Conservation (phyloP, 371 early-diverging fungal genomes). For the Apophysomyces variabilis region DNA sequence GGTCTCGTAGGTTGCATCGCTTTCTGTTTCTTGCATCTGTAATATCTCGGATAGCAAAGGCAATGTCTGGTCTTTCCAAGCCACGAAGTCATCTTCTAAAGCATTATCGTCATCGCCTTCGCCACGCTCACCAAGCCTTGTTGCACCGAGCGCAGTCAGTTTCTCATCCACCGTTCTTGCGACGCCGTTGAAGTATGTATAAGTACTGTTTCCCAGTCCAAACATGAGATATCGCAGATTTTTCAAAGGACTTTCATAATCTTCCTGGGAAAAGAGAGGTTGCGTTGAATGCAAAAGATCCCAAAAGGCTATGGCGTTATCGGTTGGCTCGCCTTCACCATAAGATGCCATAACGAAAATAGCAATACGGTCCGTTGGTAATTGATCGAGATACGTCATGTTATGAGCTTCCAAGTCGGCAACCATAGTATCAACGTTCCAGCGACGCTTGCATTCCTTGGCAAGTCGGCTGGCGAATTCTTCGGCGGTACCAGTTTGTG, state of each 20-base stretch:
- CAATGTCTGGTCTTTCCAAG: conserved; percentile 85
- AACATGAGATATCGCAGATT: conserved; percentile 79
- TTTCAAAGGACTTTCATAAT: conserved; percentile 57
- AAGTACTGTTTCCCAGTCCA: conserved; percentile 95
- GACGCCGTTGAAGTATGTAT: conserved; percentile 89
- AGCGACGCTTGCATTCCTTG: conserved; percentile 76
- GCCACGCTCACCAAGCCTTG: conserved; percentile 76
- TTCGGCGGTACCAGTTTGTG: conserved; percentile 95
- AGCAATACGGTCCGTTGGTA: conserved; percentile 61
- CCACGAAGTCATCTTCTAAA: conserved; percentile 90
- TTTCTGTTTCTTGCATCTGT: conserved; percentile 2
- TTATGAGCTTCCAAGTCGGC: conserved; percentile 86
- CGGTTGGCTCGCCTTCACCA: conserved; percentile 88
- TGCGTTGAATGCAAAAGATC: conserved; percentile 62
- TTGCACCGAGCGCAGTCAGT: conserved; percentile 72
- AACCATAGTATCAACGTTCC: conserved; percentile 68
- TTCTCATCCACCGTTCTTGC: conserved; percentile 67
- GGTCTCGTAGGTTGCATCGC: not conserved
- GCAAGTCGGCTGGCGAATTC: conserved; percentile 85
- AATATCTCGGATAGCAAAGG: conserved; percentile 49
- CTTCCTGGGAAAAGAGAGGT: conserved; percentile 66
- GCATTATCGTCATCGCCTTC: conserved; percentile 94
- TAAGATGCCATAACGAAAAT: conserved; percentile 88
- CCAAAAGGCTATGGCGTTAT: conserved; percentile 82
- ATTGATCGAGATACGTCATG: conserved; percentile 67